These are phyloP conservation scores for Lactarius hengduanensis DNA, from an alignment of 768 basidiomycete genomes.

Conservation along the genomic window DNA sequence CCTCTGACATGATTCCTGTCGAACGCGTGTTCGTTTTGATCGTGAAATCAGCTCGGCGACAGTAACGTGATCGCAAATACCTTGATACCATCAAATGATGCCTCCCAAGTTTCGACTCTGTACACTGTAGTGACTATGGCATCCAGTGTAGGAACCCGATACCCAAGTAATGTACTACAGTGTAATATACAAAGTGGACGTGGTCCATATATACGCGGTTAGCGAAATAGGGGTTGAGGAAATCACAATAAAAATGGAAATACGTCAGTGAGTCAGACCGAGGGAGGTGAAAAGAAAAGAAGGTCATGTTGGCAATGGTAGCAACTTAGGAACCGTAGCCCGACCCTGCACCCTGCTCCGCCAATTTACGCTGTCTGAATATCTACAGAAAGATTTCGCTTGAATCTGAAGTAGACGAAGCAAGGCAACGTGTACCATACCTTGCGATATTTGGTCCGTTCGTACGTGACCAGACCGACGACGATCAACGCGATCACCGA, in stretches of 20 bases:
- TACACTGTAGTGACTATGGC: not conserved
- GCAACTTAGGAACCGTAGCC: slow-evolving; percentile 46
- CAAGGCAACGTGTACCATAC: slow-evolving; percentile 40
- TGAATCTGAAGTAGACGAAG: slow-evolving; percentile 7
- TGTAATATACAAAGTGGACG: slow-evolving; percentile 13
- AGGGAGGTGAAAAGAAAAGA: not conserved
- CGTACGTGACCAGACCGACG: slow-evolving; percentile 81
- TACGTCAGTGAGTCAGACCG: not conserved
- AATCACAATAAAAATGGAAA: not conserved
- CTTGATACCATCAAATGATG: slow-evolving; percentile 8
- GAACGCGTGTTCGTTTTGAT: too few species aligned
- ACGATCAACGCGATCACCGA: slow-evolving; percentile 80
- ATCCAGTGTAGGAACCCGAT: slow-evolving; percentile 1
- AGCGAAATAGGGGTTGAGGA: not conserved
- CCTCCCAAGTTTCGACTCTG: not conserved
- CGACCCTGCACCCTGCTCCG: slow-evolving; percentile 56
- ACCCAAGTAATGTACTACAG: slow-evolving; percentile 1
- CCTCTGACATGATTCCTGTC: too few species aligned
- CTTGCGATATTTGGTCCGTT: slow-evolving; percentile 84
- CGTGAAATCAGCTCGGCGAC: not conserved
- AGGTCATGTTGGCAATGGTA: not conserved
- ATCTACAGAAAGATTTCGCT: slow-evolving; percentile 31
- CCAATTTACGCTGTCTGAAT: slow-evolving; percentile 72
- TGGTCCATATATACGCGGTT: not conserved
- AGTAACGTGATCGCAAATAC: too few species aligned